phyloP scores from a whole-genome alignment of 352 stramenopile genomes.

The Halophytophthora batemanensis region DNA sequence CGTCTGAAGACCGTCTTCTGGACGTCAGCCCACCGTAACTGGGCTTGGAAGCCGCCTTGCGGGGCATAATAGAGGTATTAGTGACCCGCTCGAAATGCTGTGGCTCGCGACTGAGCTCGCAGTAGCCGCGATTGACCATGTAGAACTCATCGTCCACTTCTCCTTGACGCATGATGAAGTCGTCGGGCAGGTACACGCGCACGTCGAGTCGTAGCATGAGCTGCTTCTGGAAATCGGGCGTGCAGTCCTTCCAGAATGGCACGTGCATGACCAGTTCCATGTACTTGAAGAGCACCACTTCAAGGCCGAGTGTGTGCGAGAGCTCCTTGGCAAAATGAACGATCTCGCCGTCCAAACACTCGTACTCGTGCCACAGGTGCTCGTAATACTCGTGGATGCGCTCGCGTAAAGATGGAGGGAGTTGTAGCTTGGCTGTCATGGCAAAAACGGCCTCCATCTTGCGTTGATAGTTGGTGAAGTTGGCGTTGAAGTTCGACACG shows the following conservation, averaged over 20 bases:
- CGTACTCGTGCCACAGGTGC: slow-evolving; percentile 62
- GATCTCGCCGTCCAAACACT: slow-evolving; percentile 59
- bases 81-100: slow-evolving; percentile 32
- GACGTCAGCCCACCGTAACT: slow-evolving; percentile 8
- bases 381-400: slow-evolving; percentile 67
- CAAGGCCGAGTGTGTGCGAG: slow-evolving; percentile 48
- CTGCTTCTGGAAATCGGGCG: slow-evolving; percentile 65
- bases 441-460: slow-evolving; percentile 68
- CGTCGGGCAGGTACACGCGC: slow-evolving; percentile 68
- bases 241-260: slow-evolving; percentile 52
- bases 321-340: slow-evolving; percentile 46
- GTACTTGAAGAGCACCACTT: slow-evolving; percentile 61
- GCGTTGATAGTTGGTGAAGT: slow-evolving; percentile 47
- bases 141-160: slow-evolving; percentile 65
- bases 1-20: slow-evolving; percentile 2
- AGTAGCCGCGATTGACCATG: slow-evolving; percentile 65
- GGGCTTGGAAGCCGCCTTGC: slow-evolving; percentile 9
- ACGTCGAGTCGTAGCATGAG: slow-evolving; percentile 51
- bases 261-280: slow-evolving; percentile 61
- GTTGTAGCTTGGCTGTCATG: slow-evolving; percentile 48
- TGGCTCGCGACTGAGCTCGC: slow-evolving; percentile 28
- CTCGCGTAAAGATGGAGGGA: slow-evolving; percentile 46
- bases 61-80: neutral
- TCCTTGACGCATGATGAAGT: slow-evolving; percentile 62
- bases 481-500: slow-evolving; percentile 58